Evolutionary conservation across 345 rosid species (phyloP), one percentile per base, ranked within the genome.

Genomic region (Dovyalis caffra): DNA sequence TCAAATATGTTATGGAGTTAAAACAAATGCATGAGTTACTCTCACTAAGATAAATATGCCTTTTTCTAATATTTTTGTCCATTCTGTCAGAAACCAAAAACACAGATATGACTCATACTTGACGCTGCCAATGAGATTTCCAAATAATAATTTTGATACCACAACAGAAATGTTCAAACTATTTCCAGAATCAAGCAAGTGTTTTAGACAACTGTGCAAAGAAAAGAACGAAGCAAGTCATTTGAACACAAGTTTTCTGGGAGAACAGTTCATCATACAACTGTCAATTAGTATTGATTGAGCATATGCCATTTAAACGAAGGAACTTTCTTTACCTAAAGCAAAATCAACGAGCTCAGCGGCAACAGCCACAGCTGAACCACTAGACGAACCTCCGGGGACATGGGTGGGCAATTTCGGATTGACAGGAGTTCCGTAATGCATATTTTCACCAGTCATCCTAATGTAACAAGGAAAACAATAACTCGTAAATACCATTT

Each of bases 331-430:
- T 58, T 80, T 83, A 92, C 97, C 97, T 56, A 94, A 89, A 80
- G 97, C 87, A 83, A 91, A 94, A 81, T 92, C 97, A 63, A 92
- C 97, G 65, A 94, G 84, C 76, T 82, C 85, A 78, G 98, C 89
- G 0, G 89, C 92, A 83, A 94, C 98, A 69, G 93, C 89, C 68
- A 92, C 98, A 18, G 98, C 97, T n/a, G 98, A 91, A 80, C 98
- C 98, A 75, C 97, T 87, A 62, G 97, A 91, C 80, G 94, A 92
- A 62, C 98, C 98, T 77, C 98, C 98, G 16, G 97, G 92, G 70
- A 89, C 86, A 84, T 81, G 74, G 25, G 87, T 85, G 21, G 88
- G 90, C 87, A 86, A 82, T 78, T 75, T 76, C 2, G 94, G 97
- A 80, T 95, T 95, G 37, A 73, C 74, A 62, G 99, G 97, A 64